Base-by-base conservation (phyloP, 2,329 filamentous ascomycete species). In the Ophiocordyceps sinensis region DNA sequence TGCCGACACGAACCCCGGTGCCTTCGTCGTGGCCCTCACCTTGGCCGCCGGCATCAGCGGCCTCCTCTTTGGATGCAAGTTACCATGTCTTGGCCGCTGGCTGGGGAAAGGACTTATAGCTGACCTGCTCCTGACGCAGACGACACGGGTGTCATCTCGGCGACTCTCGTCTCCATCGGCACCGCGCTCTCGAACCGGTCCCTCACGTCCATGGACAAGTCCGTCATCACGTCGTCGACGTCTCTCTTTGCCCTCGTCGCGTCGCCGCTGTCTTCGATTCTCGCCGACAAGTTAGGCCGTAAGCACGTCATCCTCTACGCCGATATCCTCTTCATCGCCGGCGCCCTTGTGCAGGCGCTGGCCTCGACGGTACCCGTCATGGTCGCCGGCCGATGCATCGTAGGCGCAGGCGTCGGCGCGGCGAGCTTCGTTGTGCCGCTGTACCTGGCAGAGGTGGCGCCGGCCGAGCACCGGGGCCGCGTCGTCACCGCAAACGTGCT, bases 401-500 rank as follows among this genome's bases (percentile, higher is more conserved):
- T 89, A 3, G 84, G 84, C 26, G 66, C 77, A 1, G 83, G 77
- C 0, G 79, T 89, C 1, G 84, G 84, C 14, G 77, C 78, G 3
- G 83, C 82, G 9, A 86, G 80, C 54, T 83, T 93, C 51, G 83
- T 93, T 4, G 81, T 85, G 28, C 88, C 88, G 37, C 60, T 95
- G 50, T 94, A 94, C 61, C 89, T 95, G 44, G 81, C 83, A 9
- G 89, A 96, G 60, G 66, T 94, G 12, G 79, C 85, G 4, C 88
- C 89, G 0, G 76, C 84, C 2, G 70, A 76, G 19, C 76, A 83
- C 45, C 69, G 89, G 41, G 89, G 89, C 13, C 67, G 83, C 34
- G 65, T 96, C 34, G 82, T 95, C 4, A 93, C 86, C 1, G 74
- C 91, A 42, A 80, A 85, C 44, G 77, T 82, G 23, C 64, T 95